phyloP scores from a whole-genome alignment of 768 basidiomycete species.

The Megacollybia marginata region DNA sequence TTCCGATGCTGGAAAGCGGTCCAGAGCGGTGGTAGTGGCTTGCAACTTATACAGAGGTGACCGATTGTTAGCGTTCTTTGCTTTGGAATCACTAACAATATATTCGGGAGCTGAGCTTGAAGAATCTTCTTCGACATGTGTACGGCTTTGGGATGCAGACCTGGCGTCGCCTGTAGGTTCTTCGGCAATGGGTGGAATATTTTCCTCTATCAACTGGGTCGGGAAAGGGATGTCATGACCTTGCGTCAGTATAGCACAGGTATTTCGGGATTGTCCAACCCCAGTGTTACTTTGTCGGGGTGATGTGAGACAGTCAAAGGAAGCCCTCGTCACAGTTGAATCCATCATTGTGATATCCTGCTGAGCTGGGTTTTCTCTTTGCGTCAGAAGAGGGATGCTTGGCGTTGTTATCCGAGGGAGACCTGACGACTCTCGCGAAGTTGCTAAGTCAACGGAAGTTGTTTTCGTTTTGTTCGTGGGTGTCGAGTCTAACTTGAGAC shows the following conservation, averaged over 20 bases:
- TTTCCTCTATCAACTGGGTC: neutral
- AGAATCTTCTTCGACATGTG: too few relatives aligned
- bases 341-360: neutral
- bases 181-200: too few relatives aligned
- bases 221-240: neutral
- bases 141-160: too few relatives aligned
- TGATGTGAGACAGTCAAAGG: neutral
- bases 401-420: too few relatives aligned
- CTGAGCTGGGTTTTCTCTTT: neutral
- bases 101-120: too few relatives aligned
- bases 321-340: neutral
- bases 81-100: too few relatives aligned
- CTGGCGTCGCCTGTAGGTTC: too few relatives aligned
- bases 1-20: too few relatives aligned
- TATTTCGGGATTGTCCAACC: neutral
- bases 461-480: neutral
- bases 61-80: too few relatives aligned
- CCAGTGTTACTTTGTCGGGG: neutral
- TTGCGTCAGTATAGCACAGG: neutral
- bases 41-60: too few relatives aligned
- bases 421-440: neutral
- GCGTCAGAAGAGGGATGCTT: neutral
- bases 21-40: too few relatives aligned
- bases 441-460: neutral
- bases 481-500: too few relatives aligned